Conservation (phyloP, 2,329 filamentous ascomycete genomes). For the Davidsoniella eucalypti region DNA sequence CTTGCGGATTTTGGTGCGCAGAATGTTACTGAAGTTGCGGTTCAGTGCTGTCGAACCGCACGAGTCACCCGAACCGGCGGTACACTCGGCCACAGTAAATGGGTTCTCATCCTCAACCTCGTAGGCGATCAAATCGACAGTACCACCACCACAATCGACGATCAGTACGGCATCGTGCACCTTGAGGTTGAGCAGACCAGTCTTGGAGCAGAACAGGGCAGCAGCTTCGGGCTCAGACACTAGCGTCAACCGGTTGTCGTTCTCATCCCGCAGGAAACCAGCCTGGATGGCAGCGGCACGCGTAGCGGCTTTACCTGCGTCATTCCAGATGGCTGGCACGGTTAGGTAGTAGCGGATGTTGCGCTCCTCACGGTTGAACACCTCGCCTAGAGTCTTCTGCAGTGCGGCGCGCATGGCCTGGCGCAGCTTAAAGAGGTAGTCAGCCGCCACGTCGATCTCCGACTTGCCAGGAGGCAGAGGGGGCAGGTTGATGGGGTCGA, state of each 20-base stretch:
- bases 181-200: slow-evolving; percentile 86
- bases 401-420: slow-evolving; percentile 92
- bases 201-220: slow-evolving; percentile 95
- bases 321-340: slow-evolving; percentile 98
- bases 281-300: slow-evolving; percentile 92
- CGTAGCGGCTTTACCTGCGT: slow-evolving; percentile 93
- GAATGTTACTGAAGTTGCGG: slow-evolving; percentile 94
- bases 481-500: slow-evolving; percentile 95
- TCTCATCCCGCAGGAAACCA: slow-evolving; percentile 90
- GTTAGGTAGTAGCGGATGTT: slow-evolving; percentile 97
- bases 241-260: slow-evolving; percentile 87
- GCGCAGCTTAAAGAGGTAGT: slow-evolving; percentile 95
- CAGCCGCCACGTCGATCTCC: slow-evolving; percentile 97
- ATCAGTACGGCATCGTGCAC: slow-evolving; percentile 97
- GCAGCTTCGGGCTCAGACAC: slow-evolving; percentile 95
- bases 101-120: slow-evolving; percentile 96
- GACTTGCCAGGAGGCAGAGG: slow-evolving; percentile 95
- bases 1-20: slow-evolving; percentile 93
- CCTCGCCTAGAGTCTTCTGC: slow-evolving; percentile 90
- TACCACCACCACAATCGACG: slow-evolving; percentile 95
- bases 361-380: slow-evolving; percentile 93
- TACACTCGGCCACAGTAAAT: slow-evolving; percentile 94
- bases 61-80: slow-evolving; percentile 89
- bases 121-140: slow-evolving; percentile 96
- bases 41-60: slow-evolving; percentile 97